These are phyloP conservation scores for Silene coronaria DNA, from an alignment of 179 eudicot genomes.

Conservation along the genomic window DNA sequence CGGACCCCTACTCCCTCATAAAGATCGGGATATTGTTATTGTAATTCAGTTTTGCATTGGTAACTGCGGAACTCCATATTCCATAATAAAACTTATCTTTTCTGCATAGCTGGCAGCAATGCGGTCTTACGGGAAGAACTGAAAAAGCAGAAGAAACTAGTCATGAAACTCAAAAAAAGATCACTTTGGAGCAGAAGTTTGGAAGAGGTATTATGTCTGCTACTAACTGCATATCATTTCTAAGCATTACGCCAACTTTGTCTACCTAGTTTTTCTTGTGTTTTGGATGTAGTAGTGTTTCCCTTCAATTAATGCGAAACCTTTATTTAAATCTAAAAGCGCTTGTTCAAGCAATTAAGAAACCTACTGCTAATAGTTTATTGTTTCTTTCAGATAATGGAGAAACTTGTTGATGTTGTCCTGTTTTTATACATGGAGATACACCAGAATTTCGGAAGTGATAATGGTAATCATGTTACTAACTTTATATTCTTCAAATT, in stretches of 20 bases:
- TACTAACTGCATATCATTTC: not conserved
- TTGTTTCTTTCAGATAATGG: conserved; percentile 59
- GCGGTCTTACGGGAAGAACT: conserved; percentile 64
- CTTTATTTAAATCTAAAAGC: not conserved
- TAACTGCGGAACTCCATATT: conserved; percentile 2
- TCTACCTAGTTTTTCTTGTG: not conserved
- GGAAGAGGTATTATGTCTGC: conserved; percentile 64
- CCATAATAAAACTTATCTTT: not conserved
- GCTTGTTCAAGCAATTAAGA: not conserved
- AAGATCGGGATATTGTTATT: not conserved
- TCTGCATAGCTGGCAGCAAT: conserved; percentile 48
- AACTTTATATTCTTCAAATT: not conserved
- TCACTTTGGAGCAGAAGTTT: conserved; percentile 89
- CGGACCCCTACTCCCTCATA: too few relatives aligned
- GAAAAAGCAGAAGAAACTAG: conserved; percentile 82
- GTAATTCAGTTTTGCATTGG: not conserved
- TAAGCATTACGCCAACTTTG: not conserved
- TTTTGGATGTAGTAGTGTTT: not conserved
- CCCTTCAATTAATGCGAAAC: not conserved
- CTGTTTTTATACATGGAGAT: conserved; percentile 73
- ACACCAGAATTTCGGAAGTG: conserved; percentile 50
- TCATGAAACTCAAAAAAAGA: conserved; percentile 71
- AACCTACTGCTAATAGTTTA: not conserved
- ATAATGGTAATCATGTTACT: conserved; percentile 48
- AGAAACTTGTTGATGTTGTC: conserved; percentile 89